These are phyloP conservation scores for Coemansia sp. DNA, from an alignment of 192 early-diverging fungal genomes.

Conservation along the genomic window DNA sequence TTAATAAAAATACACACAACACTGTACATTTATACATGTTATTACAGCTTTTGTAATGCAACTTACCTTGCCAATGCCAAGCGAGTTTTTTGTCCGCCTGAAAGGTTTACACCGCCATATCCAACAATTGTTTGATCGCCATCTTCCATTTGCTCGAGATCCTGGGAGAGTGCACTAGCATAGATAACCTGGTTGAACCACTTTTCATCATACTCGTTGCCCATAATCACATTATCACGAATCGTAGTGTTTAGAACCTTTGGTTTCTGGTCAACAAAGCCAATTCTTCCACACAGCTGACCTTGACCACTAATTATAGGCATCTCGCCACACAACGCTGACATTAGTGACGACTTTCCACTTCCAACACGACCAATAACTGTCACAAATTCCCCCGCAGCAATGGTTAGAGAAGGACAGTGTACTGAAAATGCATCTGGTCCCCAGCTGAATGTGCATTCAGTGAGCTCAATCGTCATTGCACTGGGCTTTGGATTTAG, in stretches of 20 bases:
- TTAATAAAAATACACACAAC: neutral
- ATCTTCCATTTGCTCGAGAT: neutral
- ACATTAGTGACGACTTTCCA: neutral
- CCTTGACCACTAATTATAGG: neutral
- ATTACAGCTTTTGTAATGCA: neutral
- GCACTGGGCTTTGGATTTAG: neutral
- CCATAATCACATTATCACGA: neutral
- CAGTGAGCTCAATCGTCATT: constrained; percentile 12
- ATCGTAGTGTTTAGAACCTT: neutral
- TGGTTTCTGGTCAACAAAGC: neutral
- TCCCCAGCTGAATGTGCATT: constrained; percentile 35
- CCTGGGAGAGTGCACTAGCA: neutral
- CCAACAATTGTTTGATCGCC: neutral
- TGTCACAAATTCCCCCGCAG: neutral
- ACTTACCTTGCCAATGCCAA: neutral
- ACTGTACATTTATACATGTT: neutral
- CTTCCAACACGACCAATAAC: neutral
- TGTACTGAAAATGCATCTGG: constrained; percentile 55
- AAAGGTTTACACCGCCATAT: neutral
- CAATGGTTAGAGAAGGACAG: constrained; percentile 28
- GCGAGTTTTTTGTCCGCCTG: neutral
- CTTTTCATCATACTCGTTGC: neutral
- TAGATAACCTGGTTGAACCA: neutral
- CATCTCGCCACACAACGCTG: neutral
- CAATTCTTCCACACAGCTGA: neutral